phyloP scores from a whole-genome alignment of 306 rosid genomes.

The Coriaria nepalensis region DNA sequence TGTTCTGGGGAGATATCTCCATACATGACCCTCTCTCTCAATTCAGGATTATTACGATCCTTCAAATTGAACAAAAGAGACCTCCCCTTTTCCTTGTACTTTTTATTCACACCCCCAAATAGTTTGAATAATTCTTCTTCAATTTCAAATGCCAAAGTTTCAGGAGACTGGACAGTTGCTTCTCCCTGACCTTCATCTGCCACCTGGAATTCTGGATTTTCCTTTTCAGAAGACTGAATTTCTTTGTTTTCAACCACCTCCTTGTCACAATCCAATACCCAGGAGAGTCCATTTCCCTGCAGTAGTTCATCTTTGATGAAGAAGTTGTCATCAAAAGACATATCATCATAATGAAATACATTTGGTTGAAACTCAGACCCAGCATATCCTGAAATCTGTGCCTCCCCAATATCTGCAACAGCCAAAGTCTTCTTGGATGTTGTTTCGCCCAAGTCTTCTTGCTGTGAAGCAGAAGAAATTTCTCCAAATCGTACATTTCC shows the following conservation, averaged over 20 bases:
- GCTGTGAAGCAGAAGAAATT: conserved; percentile 10
- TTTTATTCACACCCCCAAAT: conserved; percentile 89
- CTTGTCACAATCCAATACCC: conserved; percentile 69
- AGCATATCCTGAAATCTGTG: conserved; percentile 18
- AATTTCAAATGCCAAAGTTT: conserved; percentile 44
- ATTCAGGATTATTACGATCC: conserved; percentile 87
- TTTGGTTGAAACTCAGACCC: conserved; percentile 44
- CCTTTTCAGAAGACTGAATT: conserved; percentile 23
- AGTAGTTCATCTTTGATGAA: conserved; percentile 74
- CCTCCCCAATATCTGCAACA: conserved; percentile 17
- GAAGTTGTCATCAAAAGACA: conserved; percentile 60
- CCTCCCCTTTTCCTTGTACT: conserved; percentile 93
- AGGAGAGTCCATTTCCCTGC: conserved; percentile 89
- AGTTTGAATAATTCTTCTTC: conserved; percentile 72
- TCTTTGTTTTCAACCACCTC: conserved; percentile 27
- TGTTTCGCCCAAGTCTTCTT: conserved; percentile 12
- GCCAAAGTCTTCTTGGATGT: conserved; percentile 17
- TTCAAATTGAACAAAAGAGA: conserved; percentile 80
- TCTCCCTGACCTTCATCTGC: conserved; percentile 20
- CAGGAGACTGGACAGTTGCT: conserved; percentile 26
- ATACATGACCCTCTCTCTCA: conserved; percentile 72
- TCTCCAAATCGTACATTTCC: conserved; percentile 14
- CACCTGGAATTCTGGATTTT: conserved; percentile 23
- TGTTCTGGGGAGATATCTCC: conserved; percentile 62
- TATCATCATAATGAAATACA: conserved; percentile 49